Evolutionary conservation across 768 basidiomycete genomes (phyloP).

Genomic region (Termitomyces sp.): DNA sequence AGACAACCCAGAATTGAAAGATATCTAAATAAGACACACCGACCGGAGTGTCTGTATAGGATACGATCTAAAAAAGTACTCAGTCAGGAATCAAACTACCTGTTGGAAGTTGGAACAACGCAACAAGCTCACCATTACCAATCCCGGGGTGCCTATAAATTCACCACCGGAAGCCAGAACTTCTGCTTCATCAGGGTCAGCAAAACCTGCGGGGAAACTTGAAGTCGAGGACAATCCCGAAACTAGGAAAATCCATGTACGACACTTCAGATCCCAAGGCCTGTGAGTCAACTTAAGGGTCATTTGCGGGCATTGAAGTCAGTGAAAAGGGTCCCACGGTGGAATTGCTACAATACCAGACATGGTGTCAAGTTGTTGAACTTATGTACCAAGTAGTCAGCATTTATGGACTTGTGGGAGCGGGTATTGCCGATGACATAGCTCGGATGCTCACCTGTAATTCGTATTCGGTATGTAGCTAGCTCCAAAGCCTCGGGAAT

Average conservation of each 20-base stretch:
- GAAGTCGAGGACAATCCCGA: conserved; percentile 20
- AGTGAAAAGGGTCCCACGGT: neutral
- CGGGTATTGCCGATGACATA: no score
- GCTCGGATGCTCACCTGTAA: no score
- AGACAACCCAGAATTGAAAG: no score
- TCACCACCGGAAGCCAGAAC: conserved; percentile 25
- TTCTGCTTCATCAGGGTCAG: conserved; percentile 26
- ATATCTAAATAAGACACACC: conserved; percentile 18
- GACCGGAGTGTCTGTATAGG: conserved; percentile 31
- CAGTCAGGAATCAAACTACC: neutral
- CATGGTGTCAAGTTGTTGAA: no score
- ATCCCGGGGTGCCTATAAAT: conserved; percentile 29
- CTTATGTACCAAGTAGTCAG: no score
- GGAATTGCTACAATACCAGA: neutral
- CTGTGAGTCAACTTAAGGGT: conserved; percentile 13
- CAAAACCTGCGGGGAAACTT: conserved; percentile 32
- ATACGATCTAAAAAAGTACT: conserved; percentile 22
- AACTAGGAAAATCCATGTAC: conserved; percentile 26
- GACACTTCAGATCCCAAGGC: conserved; percentile 31
- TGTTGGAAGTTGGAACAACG: neutral
- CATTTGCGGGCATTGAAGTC: neutral
- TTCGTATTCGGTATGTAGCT: conserved; percentile 44
- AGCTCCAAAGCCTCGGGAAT: conserved; percentile 50
- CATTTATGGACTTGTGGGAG: no score
- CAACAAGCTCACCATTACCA: conserved; percentile 22